These are phyloP conservation scores for Adansonia gregorii DNA, from an alignment of 441 rosid genomes.

Conservation along the genomic window DNA sequence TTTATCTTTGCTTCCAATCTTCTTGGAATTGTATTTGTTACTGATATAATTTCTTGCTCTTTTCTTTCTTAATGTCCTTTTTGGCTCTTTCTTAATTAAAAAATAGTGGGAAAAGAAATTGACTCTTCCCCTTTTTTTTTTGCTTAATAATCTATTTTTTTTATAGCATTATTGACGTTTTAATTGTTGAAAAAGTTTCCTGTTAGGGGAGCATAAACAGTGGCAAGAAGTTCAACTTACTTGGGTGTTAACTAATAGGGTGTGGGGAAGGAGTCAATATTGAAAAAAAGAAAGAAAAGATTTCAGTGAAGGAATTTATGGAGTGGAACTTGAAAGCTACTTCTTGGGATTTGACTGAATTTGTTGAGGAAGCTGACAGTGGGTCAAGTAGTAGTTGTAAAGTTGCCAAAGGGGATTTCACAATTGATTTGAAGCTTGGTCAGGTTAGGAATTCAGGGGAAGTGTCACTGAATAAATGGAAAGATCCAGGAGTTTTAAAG, in stretches of 20 bases:
- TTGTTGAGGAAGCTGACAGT: constrained; percentile 43
- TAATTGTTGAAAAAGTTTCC: constrained; percentile 20
- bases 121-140: no score
- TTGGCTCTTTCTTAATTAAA: background rate
- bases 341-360: constrained; percentile 57
- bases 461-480: constrained; percentile 49
- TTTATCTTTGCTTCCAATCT: constrained; percentile 39
- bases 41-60: background rate
- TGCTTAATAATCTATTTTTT: background rate
- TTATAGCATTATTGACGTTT: background rate
- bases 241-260: background rate
- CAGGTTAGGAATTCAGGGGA: constrained; percentile 46
- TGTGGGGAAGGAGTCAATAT: background rate
- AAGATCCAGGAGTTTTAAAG: constrained; percentile 44
- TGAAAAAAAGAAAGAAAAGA: no score
- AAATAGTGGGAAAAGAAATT: no score
- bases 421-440: constrained; percentile 84
- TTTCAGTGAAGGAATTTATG: constrained; percentile 33
- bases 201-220: constrained; percentile 21
- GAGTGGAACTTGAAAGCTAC: constrained; percentile 61
- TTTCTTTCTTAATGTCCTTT: background rate
- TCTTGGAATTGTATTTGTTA: constrained; percentile 38
- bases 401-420: constrained; percentile 50
- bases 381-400: constrained; percentile 44
- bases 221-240: constrained; percentile 30